Percentiles rank a stretch among this genome's conserved stretches.
Evolutionary conservation across 768 basidiomycete species (phyloP).

Genomic region (Termitomyces heimii): DNA sequence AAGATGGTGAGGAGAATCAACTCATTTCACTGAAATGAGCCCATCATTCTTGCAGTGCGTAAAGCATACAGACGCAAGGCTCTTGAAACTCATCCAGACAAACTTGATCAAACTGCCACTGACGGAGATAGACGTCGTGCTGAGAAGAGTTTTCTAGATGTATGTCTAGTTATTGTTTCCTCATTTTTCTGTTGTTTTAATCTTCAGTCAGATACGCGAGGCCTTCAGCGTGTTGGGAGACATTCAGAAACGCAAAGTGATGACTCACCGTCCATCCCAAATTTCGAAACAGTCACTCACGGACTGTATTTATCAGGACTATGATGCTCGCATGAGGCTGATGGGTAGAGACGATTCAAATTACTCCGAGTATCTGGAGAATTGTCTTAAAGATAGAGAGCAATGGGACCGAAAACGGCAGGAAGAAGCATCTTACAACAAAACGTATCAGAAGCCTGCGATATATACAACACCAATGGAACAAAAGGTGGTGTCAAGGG

Average conservation of each 20-base stretch:
- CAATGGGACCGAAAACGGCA: conserved; percentile 49
- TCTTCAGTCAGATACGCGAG: conserved; percentile 44
- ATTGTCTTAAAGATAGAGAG: conserved; percentile 41
- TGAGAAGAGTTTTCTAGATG: conserved; percentile 56
- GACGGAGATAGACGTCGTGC: conserved; percentile 47
- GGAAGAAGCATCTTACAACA: conserved; percentile 29
- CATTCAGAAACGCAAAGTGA: conserved; percentile 46
- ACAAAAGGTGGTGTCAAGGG: conserved; percentile 29
- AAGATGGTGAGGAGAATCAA: conserved; percentile 37
- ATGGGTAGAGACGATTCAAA: conserved; percentile 19
- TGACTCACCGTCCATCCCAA: conserved; percentile 3
- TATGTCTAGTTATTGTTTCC: conserved; percentile 20
- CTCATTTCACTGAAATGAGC: not conserved
- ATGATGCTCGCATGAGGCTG: conserved; percentile 36
- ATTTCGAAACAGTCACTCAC: not conserved
- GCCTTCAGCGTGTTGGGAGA: conserved; percentile 60
- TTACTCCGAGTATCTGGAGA: conserved; percentile 33
- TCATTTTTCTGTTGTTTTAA: conserved; percentile 2
- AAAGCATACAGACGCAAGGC: conserved; percentile 63
- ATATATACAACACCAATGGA: conserved; percentile 31
- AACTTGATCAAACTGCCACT: conserved; percentile 49
- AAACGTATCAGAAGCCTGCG: not conserved
- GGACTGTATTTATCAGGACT: conserved; percentile 27
- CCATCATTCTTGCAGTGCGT: conserved; percentile 37
- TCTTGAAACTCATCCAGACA: conserved; percentile 71